Base-by-base conservation (phyloP, 352 stramenopile species). In the Pseudoperonospora humuli region DNA sequence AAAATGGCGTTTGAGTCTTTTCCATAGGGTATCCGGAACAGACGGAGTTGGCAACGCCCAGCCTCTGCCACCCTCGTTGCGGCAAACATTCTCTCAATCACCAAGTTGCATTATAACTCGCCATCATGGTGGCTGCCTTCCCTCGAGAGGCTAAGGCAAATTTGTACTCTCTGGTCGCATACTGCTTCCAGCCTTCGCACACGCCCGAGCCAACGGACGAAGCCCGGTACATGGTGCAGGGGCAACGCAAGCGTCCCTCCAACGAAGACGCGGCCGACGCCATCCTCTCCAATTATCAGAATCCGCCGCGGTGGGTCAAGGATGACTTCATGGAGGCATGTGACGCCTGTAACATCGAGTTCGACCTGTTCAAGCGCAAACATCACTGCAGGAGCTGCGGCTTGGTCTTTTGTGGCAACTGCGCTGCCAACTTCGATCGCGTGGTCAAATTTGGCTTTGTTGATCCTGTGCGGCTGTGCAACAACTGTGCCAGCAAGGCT, bases 361-460 rank as follows among this genome's bases (percentile, higher is more conserved):
- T 88, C 47, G 72, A 81, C 38, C 49, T 84, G 54, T 56, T 83
- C 29, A 83, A 61, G 39, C 70, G 74, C 35, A 83, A 80, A 41
- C 74, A 86, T 51, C 74, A 86, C 47, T 86, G 74, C 20, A 67
- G 74, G 25, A 52, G 56, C 24, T 86, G 74, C 32, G 74, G 74
- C 0, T 61, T 70, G 37, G 67, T 88, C 29, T 88, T 64, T 48
- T 88, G 76, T 56, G 48, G 50, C 13, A 19, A 32, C 14, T 88
- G 76, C 47, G 45, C 70, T 6, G 31, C 49, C 0, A 62, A 69
- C n/a, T 65, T 52, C 7, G 67, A 87, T 36, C 70, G 66, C 38
- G 66, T 87, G 11, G 55, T 84, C 50, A 81, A 87, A 60, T 79
- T 75, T 20, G 70, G 70, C 3, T 73, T 85, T 32, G 27, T 75